Percentiles rank a stretch among this genome's conserved stretches.
Evolutionary conservation across 179 eudicot genomes (phyloP).

Genomic region (Heliamphora pulchella): DNA sequence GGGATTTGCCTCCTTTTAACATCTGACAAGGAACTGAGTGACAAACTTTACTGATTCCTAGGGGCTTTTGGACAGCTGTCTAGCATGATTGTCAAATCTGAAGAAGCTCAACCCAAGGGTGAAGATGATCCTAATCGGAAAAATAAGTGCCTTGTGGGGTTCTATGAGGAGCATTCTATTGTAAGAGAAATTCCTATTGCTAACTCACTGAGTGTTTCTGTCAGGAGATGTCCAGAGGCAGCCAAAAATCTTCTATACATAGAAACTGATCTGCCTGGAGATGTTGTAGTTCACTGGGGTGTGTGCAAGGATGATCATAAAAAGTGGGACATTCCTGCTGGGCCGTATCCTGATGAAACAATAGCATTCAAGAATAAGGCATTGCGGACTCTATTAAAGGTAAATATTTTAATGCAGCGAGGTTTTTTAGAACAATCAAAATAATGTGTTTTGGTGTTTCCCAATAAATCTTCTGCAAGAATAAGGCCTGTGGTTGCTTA

Average conservation of each 20-base stretch:
- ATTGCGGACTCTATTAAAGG: conserved; percentile 75
- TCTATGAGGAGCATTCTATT: conserved; percentile 59
- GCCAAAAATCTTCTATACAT: conserved; percentile 45
- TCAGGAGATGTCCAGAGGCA: conserved; percentile 48
- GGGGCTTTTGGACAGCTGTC: conserved; percentile 59
- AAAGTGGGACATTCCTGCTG: conserved; percentile 69
- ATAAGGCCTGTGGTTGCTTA: neutral
- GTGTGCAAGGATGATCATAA: conserved; percentile 47
- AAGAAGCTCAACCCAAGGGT: conserved; percentile 25
- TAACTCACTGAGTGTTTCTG: conserved; percentile 49
- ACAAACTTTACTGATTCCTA: conserved; percentile 23
- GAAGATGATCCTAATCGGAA: conserved; percentile 30
- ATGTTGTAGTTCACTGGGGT: conserved; percentile 86
- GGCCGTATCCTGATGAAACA: conserved; percentile 73
- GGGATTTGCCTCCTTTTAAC: neutral
- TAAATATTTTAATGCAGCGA: conserved; percentile 17
- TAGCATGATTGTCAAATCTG: conserved; percentile 37
- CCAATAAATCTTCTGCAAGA: neutral
- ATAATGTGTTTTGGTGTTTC: neutral
- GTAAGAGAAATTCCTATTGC: conserved; percentile 45
- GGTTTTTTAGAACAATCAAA: neutral
- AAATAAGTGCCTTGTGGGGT: conserved; percentile 48
- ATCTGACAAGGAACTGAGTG: conserved; percentile 7
- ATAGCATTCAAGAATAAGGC: conserved; percentile 73
- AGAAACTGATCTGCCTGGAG: conserved; percentile 78